These are phyloP conservation scores for Pseudopediastrum boryanum DNA, from an alignment of 139 green algal genomes.

Conservation along the genomic window DNA sequence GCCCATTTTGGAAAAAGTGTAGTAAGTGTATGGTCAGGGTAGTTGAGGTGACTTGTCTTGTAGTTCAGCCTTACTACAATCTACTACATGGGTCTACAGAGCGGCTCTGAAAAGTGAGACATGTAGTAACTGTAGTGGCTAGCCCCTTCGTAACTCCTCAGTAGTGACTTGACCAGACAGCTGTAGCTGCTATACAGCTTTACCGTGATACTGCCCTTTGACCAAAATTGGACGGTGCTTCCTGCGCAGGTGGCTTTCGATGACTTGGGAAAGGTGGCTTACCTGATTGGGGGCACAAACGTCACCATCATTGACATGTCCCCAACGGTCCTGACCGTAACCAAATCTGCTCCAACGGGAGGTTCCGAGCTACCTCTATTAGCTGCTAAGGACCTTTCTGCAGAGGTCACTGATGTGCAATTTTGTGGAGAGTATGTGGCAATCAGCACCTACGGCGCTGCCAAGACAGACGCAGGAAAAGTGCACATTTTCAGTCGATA, in stretches of 20 bases:
- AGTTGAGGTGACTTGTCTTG: too few relatives aligned
- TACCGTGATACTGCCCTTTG: too few relatives aligned
- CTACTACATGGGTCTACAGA: too few relatives aligned
- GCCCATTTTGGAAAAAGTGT: too few relatives aligned
- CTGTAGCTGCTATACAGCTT: too few relatives aligned
- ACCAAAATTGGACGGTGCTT: too few relatives aligned
- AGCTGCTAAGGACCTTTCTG: not conserved
- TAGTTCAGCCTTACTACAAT: too few relatives aligned
- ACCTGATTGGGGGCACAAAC: not conserved
- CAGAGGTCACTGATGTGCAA: not conserved
- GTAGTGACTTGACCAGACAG: too few relatives aligned
- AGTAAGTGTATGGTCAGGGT: too few relatives aligned
- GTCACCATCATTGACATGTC: slow-evolving; percentile 8
- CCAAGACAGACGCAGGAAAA: not conserved
- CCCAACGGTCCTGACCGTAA: not conserved
- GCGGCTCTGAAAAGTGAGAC: too few relatives aligned
- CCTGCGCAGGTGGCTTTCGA: slow-evolving; percentile 9
- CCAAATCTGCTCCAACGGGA: not conserved
- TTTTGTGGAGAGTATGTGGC: not conserved
- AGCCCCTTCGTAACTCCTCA: too few relatives aligned
- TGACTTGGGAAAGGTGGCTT: slow-evolving; percentile 9
- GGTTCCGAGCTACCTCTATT: not conserved
- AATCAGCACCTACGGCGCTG: not conserved
- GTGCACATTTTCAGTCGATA: slow-evolving; percentile 1
- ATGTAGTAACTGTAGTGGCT: too few relatives aligned